A percentile compares a stretch with the other conserved stretches of the same genome.
Conservation (phyloP, 192 early-diverging fungal species). For the Haplosporangium gracile region DNA sequence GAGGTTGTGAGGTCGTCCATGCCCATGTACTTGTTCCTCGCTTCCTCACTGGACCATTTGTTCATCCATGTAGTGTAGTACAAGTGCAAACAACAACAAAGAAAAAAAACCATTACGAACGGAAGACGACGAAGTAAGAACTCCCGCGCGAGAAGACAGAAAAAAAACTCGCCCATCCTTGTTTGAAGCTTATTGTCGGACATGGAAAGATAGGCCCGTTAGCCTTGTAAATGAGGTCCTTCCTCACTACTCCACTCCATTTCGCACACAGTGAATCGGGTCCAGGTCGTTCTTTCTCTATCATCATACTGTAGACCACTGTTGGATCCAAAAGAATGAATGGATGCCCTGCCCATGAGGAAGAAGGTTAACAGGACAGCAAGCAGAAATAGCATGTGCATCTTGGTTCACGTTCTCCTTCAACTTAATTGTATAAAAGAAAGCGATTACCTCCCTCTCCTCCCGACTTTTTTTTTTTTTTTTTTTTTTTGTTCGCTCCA, state of each 20-base stretch:
- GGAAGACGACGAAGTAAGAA: background rate
- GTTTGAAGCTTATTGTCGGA: background rate
- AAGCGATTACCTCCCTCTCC: background rate
- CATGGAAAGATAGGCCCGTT: background rate
- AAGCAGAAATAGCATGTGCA: background rate
- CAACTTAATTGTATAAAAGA: background rate
- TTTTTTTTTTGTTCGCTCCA: conserved; percentile 1
- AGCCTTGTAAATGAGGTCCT: background rate
- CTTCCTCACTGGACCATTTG: background rate
- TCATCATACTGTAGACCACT: too few relatives aligned
- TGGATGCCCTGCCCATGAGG: background rate
- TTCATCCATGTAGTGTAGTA: background rate
- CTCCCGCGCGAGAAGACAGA: background rate
- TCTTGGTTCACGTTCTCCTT: background rate
- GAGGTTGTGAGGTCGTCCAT: background rate
- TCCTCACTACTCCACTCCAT: background rate
- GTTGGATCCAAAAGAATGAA: background rate
- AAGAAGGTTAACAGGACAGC: background rate
- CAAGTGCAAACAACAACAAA: background rate
- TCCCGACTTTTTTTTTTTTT: background rate
- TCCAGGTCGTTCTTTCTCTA: conserved; percentile 1
- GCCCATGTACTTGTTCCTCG: background rate
- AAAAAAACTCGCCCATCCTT: background rate
- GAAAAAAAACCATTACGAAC: background rate
- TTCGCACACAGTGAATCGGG: background rate